Percentiles rank a stretch among this genome's conserved stretches.
These are phyloP conservation scores for Poronia punctata DNA, from an alignment of 495 filamentous ascomycete genomes.

Conservation along the genomic window DNA sequence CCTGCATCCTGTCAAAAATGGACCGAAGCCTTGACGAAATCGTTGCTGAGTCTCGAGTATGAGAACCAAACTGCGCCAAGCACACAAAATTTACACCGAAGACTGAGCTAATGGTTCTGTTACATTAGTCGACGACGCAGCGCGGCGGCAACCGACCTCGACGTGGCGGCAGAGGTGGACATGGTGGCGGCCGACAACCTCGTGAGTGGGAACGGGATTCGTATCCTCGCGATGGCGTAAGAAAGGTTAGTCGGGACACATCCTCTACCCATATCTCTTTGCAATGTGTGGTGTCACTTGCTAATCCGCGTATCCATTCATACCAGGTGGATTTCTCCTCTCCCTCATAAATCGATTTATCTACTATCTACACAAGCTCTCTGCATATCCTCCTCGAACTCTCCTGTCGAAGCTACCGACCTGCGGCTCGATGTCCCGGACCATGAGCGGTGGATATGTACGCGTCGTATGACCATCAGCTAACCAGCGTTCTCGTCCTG, in stretches of 20 bases:
- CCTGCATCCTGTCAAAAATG: no score
- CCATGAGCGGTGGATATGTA: constrained; percentile 39
- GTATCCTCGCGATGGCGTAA: constrained; percentile 69
- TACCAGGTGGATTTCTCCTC: constrained; percentile 31
- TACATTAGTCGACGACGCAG: no score
- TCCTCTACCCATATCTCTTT: background rate
- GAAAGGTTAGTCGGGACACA: constrained; percentile 51
- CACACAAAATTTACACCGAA: no score
- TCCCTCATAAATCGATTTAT: constrained; percentile 24
- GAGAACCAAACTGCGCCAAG: constrained; percentile 20
- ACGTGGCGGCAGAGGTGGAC: constrained; percentile 24
- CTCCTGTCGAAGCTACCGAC: constrained; percentile 17
- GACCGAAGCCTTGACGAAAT: constrained; percentile 82
- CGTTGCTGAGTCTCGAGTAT: constrained; percentile 73
- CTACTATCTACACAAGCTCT: no score
- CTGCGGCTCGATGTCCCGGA: constrained; percentile 24
- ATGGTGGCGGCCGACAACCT: constrained; percentile 47
- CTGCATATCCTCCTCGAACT: constrained; percentile 14
- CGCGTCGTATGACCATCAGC: constrained; percentile 47
- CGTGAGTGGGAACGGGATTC: constrained; percentile 47
- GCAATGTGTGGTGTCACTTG: constrained; percentile 1
- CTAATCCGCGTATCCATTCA: background rate
- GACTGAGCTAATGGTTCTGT: constrained; percentile 11
- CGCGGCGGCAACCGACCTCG: constrained; percentile 22
- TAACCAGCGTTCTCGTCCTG: constrained; percentile 45